These are phyloP conservation scores for Aspergillus piperis DNA, from an alignment of 2,329 filamentous ascomycete species.

Conservation along the genomic window DNA sequence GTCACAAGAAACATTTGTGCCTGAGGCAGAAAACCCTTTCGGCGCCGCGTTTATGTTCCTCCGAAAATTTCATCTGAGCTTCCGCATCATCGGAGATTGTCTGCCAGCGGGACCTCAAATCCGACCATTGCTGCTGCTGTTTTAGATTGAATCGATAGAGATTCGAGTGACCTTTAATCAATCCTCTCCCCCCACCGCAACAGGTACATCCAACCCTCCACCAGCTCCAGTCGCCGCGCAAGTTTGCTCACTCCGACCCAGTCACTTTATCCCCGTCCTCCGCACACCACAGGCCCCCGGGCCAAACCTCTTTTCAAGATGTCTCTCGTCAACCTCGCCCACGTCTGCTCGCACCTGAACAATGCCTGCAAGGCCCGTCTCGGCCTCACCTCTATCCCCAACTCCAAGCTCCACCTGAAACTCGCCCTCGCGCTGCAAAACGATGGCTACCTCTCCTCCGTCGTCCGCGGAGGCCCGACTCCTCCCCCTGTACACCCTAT, in stretches of 20 bases:
- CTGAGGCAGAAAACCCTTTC: background rate
- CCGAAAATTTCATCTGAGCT: slow-evolving; percentile 40
- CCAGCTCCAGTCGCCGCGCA: background rate
- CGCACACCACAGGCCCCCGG: slow-evolving; percentile 18
- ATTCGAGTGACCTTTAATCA: background rate
- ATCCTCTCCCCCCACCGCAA: background rate
- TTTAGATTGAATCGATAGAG: background rate
- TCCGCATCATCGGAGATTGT: slow-evolving; percentile 18
- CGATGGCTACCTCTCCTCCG: slow-evolving; percentile 76
- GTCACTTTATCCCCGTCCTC: background rate
- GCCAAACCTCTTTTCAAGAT: slow-evolving; percentile 47
- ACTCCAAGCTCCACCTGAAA: slow-evolving; percentile 76
- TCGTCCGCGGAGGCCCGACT: slow-evolving; percentile 69
- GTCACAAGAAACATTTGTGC: background rate
- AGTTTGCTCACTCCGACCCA: slow-evolving; percentile 4
- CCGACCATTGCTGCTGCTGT: background rate
- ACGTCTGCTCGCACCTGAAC: slow-evolving; percentile 88
- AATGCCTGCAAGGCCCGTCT: slow-evolving; percentile 85
- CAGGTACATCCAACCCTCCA: background rate
- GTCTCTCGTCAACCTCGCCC: slow-evolving; percentile 72
- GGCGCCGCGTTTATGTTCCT: slow-evolving; percentile 28
- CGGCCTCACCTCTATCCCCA: slow-evolving; percentile 78
- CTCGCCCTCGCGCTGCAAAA: slow-evolving; percentile 77
- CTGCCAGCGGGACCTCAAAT: background rate
- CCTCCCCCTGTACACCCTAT: slow-evolving; percentile 57